Conservation (phyloP, 495 filamentous ascomycete species). For the Aspergillus nanangensis region DNA sequence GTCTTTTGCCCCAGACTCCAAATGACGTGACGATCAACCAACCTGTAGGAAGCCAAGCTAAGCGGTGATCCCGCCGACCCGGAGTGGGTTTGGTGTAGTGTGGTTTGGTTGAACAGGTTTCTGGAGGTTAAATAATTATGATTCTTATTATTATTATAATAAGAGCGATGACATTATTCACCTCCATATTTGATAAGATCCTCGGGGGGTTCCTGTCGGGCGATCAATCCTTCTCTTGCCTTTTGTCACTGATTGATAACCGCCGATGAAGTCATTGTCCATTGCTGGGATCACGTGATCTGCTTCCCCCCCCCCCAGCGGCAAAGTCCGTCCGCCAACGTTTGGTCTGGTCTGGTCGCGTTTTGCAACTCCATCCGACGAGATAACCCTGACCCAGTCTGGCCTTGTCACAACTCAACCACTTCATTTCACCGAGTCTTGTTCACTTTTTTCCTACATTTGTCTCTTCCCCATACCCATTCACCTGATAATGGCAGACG, state of each 20-base stretch:
- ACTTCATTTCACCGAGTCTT: background rate
- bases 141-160: background rate
- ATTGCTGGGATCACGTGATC: too few relatives aligned
- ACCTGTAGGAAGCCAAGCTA: background rate
- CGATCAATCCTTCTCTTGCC: too few relatives aligned
- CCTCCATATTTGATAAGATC: background rate
- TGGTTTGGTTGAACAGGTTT: background rate
- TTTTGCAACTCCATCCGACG: background rate
- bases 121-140: background rate
- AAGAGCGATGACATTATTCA: background rate
- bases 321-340: background rate
- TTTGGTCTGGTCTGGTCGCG: background rate
- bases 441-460: background rate
- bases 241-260: too few relatives aligned
- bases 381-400: background rate
- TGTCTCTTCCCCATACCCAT: background rate
- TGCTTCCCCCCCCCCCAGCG: too few relatives aligned
- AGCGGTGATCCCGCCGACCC: constrained; percentile 2
- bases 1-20: background rate
- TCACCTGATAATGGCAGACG: constrained; percentile 50
- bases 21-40: constrained; percentile 8
- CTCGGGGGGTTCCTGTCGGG: too few relatives aligned
- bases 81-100: background rate
- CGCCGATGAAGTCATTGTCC: background rate
- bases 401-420: background rate